Percentiles rank a stretch among this genome's conserved stretches.
Conservation (phyloP, 495 filamentous ascomycete genomes). For the Hyaloscypha variabilis region DNA sequence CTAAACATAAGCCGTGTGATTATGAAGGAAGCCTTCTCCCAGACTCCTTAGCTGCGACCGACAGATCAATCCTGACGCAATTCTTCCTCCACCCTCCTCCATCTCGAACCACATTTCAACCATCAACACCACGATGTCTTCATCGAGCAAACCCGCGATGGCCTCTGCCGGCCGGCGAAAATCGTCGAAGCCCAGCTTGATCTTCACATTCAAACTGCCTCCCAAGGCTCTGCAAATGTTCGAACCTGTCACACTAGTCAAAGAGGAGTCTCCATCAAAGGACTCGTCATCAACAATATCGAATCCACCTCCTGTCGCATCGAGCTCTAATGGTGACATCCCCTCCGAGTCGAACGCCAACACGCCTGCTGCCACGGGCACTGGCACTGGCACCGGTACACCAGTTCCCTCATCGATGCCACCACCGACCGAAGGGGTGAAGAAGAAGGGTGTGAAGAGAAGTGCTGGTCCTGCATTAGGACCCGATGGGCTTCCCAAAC, state of each 20-base stretch:
- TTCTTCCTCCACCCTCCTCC: neutral
- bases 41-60: neutral
- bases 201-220: slow-evolving; percentile 58
- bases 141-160: slow-evolving; percentile 29
- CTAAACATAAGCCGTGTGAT: neutral
- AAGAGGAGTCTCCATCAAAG: slow-evolving; percentile 45
- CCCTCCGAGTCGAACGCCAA: slow-evolving; percentile 51
- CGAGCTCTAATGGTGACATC: slow-evolving; percentile 50
- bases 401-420: slow-evolving; percentile 58
- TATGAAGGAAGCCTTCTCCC: neutral
- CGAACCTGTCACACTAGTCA: slow-evolving; percentile 34
- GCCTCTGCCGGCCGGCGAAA: slow-evolving; percentile 27
- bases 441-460: slow-evolving; percentile 67
- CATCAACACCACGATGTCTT: slow-evolving; percentile 34
- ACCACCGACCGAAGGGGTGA: slow-evolving; percentile 51
- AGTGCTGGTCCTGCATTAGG: slow-evolving; percentile 50
- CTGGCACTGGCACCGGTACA: slow-evolving; percentile 51
- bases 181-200: slow-evolving; percentile 37
- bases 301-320: slow-evolving; percentile 25
- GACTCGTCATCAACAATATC: slow-evolving; percentile 25
- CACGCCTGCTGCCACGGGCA: slow-evolving; percentile 55
- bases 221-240: slow-evolving; percentile 51
- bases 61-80: neutral
- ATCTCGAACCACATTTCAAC: slow-evolving; percentile 2
- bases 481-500: slow-evolving; percentile 57